Conservation (phyloP, 2,329 filamentous ascomycete species). For the Diaporthe velutina region DNA sequence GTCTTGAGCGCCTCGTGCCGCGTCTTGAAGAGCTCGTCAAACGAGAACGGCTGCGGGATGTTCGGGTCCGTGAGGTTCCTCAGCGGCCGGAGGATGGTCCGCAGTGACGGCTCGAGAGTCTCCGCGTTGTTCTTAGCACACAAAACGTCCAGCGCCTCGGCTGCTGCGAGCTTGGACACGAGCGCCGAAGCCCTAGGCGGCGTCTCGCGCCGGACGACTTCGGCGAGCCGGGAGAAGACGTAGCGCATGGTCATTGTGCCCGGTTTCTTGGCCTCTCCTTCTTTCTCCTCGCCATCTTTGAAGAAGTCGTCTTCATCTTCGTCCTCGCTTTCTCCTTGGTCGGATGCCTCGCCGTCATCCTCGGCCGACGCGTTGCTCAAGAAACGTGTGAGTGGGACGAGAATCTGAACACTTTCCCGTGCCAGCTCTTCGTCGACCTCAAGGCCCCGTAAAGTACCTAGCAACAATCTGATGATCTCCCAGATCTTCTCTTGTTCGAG, state of each 20-base stretch:
- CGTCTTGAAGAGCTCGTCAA: slow-evolving; percentile 76
- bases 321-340: slow-evolving; percentile 55
- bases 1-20: slow-evolving; percentile 79
- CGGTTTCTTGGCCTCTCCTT: slow-evolving; percentile 46
- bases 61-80: slow-evolving; percentile 87
- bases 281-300: slow-evolving; percentile 52
- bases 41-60: slow-evolving; percentile 78
- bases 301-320: slow-evolving; percentile 49
- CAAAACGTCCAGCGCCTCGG: slow-evolving; percentile 80
- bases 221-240: slow-evolving; percentile 82
- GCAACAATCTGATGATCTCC: slow-evolving; percentile 65
- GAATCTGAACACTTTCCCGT: slow-evolving; percentile 81
- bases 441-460: slow-evolving; percentile 70
- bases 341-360: slow-evolving; percentile 58
- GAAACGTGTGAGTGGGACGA: slow-evolving; percentile 82
- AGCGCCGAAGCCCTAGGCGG: slow-evolving; percentile 73
- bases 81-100: slow-evolving; percentile 71
- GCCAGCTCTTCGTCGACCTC: slow-evolving; percentile 81
- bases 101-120: slow-evolving; percentile 73
- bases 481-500: slow-evolving; percentile 75
- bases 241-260: slow-evolving; percentile 74
- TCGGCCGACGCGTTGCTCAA: slow-evolving; percentile 64
- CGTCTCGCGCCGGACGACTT: slow-evolving; percentile 82
- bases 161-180: slow-evolving; percentile 79
- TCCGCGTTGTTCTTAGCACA: slow-evolving; percentile 70